Evolutionary conservation across 768 basidiomycete species (phyloP).

Genomic region (Boletus rubroflammeus): DNA sequence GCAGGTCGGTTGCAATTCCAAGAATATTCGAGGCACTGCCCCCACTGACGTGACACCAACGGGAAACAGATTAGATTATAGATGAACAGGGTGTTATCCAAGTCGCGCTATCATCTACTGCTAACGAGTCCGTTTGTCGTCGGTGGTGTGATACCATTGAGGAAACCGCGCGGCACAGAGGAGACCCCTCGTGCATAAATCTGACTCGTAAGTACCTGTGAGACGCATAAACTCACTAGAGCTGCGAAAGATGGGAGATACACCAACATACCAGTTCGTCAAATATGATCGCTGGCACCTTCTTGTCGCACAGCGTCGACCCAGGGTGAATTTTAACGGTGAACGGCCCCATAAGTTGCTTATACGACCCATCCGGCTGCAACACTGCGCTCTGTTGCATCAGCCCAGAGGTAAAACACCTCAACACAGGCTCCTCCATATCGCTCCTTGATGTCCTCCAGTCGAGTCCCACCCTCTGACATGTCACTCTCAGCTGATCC

Average conservation of each 20-base stretch:
- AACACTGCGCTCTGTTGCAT: slow-evolving; percentile 81
- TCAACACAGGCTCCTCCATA: slow-evolving; percentile 64
- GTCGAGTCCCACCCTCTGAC: slow-evolving; percentile 58
- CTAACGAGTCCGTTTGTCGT: slow-evolving; percentile 5
- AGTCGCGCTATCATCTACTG: slow-evolving; percentile 12
- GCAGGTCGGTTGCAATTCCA: slow-evolving; percentile 2
- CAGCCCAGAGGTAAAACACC: slow-evolving; percentile 71
- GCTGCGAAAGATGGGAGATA: neutral
- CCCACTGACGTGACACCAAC: neutral
- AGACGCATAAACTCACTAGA: neutral
- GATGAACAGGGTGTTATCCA: neutral
- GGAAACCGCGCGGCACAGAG: slow-evolving; percentile 59
- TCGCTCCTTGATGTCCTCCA: slow-evolving; percentile 56
- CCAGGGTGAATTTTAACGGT: slow-evolving; percentile 91
- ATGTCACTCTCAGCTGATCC: slow-evolving; percentile 70
- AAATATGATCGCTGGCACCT: slow-evolving; percentile 83
- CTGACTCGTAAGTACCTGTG: slow-evolving; percentile 74
- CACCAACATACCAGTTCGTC: slow-evolving; percentile 76
- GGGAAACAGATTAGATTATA: slow-evolving; percentile 11
- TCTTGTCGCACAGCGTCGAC: slow-evolving; percentile 77
- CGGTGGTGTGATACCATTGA: slow-evolving; percentile 24
- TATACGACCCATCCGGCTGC: slow-evolving; percentile 86
- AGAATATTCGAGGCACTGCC: neutral
- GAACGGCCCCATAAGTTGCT: slow-evolving; percentile 68
- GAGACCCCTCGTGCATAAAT: slow-evolving; percentile 94